A percentile compares a stretch with the other conserved stretches of the same genome.
These are phyloP conservation scores for Staphylotrichum tortipilum DNA, from an alignment of 495 filamentous ascomycete genomes.

Conservation along the genomic window DNA sequence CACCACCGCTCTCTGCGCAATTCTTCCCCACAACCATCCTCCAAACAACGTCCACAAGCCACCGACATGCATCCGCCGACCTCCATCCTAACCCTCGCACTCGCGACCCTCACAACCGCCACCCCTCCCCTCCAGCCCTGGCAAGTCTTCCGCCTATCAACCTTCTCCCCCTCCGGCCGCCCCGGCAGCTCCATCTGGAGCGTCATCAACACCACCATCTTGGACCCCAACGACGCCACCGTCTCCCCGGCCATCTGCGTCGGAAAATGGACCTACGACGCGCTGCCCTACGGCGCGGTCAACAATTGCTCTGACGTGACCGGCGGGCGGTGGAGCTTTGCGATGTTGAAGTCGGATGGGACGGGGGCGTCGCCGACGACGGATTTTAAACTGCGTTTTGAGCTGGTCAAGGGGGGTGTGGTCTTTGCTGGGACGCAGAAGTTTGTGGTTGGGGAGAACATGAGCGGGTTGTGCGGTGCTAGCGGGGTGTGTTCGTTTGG, in stretches of 20 bases:
- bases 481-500: constrained; percentile 15
- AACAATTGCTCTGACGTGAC: constrained; percentile 5
- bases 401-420: constrained; percentile 1
- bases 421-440: constrained; percentile 2
- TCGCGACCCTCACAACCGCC: not conserved
- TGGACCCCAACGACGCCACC: constrained; percentile 7
- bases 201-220: constrained; percentile 8
- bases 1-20: no score
- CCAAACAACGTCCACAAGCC: not conserved
- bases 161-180: constrained; percentile 4
- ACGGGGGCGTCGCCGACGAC: constrained; percentile 4
- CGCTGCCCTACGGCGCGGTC: constrained; percentile 5
- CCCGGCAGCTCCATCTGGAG: constrained; percentile 1
- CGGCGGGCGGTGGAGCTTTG: constrained; percentile 12
- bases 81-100: not conserved
- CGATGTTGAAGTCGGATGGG: constrained; percentile 3
- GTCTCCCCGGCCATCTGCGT: constrained; percentile 6
- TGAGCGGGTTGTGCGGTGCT: constrained; percentile 9
- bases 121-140: not conserved
- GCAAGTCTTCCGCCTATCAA: constrained; percentile 3
- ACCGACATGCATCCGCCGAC: not conserved
- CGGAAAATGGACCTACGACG: constrained; percentile 4
- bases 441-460: constrained; percentile 10
- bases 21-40: not conserved
- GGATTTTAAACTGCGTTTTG: constrained; percentile 13